These are phyloP conservation scores for Populus euphratica DNA, from an alignment of 345 rosid genomes.

Conservation along the genomic window DNA sequence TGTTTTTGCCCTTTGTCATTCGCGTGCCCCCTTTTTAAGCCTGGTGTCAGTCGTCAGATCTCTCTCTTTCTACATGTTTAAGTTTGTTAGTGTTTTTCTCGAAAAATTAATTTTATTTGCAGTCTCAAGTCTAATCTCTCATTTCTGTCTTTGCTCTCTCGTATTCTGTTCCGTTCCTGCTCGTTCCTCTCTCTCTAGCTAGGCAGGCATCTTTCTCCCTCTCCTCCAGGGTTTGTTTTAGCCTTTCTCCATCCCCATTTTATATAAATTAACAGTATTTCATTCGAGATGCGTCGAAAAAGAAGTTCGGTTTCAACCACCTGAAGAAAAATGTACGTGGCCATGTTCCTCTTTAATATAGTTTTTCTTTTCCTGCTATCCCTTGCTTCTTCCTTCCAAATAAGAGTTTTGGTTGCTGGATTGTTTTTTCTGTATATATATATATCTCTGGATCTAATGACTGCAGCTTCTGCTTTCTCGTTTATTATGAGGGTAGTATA, in stretches of 20 bases:
- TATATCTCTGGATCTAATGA: too few relatives aligned
- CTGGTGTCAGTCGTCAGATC: constrained; percentile 24
- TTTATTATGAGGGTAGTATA: too few relatives aligned
- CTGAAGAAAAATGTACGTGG: constrained; percentile 26
- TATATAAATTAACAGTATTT: neutral
- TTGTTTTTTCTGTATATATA: too few relatives aligned
- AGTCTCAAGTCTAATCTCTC: constrained; percentile 10
- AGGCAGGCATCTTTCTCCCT: neutral
- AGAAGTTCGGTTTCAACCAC: constrained; percentile 13
- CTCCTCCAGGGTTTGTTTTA: neutral
- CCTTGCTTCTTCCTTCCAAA: too few relatives aligned
- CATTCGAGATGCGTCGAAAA: constrained; percentile 20
- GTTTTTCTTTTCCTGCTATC: too few relatives aligned
- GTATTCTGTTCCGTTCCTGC: neutral
- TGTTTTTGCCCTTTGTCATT: neutral
- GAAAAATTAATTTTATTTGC: neutral
- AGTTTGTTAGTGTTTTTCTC: neutral
- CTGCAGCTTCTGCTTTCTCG: too few relatives aligned
- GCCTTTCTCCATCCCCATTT: neutral
- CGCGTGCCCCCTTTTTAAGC: constrained; percentile 34
- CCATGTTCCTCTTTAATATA: neutral
- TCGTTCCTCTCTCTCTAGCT: constrained; percentile 1
- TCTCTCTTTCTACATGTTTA: neutral
- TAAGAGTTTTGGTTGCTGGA: too few relatives aligned
- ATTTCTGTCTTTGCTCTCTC: neutral